These are phyloP conservation scores for Tolypocladium guangdongense DNA, from an alignment of 2,329 filamentous ascomycete species.

Conservation along the genomic window DNA sequence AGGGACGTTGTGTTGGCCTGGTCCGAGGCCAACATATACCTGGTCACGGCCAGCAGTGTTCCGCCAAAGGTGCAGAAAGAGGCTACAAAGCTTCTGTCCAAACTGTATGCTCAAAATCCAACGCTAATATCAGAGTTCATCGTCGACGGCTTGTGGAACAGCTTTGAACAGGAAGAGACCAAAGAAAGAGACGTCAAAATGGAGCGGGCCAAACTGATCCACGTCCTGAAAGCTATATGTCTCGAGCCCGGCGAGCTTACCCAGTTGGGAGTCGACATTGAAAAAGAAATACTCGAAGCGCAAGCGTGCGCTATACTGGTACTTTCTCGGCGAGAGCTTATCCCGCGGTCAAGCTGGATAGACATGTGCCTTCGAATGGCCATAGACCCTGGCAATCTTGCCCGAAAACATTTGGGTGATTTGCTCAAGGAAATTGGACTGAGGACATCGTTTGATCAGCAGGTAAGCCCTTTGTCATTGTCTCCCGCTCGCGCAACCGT, in stretches of 20 bases:
- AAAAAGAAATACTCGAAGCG: conserved; percentile 41
- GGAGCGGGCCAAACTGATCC: conserved; percentile 51
- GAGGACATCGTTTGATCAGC: conserved; percentile 35
- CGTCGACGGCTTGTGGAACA: conserved; percentile 66
- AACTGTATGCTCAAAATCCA: conserved; percentile 52
- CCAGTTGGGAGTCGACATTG: conserved; percentile 29
- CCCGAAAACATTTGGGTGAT: conserved; percentile 47
- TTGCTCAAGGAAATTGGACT: conserved; percentile 58
- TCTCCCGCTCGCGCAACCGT: neutral
- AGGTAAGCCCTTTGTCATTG: conserved; percentile 27
- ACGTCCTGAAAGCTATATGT: conserved; percentile 52
- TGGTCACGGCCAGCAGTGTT: conserved; percentile 53
- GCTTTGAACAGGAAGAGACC: conserved; percentile 55
- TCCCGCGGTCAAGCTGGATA: conserved; percentile 80
- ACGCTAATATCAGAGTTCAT: conserved; percentile 50
- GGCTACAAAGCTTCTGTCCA: conserved; percentile 49
- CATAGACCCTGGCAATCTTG: conserved; percentile 73
- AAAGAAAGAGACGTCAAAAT: conserved; percentile 72
- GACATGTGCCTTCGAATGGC: conserved; percentile 70
- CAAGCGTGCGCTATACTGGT: conserved; percentile 72
- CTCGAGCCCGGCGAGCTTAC: conserved; percentile 40
- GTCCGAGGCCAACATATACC: conserved; percentile 77
- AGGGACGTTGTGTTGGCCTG: conserved; percentile 54
- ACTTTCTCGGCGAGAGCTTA: conserved; percentile 64
- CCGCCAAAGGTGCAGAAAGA: conserved; percentile 53